Percentiles rank a stretch among this genome's conserved stretches.
Evolutionary conservation across 257 asterid genomes (phyloP).

Genomic region (Solanum paucissectum): DNA sequence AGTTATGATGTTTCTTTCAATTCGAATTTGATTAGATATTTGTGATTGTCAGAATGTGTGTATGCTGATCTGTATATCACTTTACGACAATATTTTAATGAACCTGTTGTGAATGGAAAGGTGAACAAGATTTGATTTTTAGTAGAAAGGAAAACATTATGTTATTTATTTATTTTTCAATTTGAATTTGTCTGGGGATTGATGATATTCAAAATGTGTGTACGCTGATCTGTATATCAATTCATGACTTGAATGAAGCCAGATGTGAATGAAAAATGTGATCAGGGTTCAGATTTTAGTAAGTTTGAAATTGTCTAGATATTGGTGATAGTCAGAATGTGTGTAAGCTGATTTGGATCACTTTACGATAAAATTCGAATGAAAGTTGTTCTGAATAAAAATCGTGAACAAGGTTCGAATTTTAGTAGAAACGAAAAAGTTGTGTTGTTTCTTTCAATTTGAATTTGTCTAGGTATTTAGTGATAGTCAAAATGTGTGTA

Average conservation of each 20-base stretch:
- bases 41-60: neutral
- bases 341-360: neutral
- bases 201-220: neutral
- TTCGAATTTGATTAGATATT: neutral
- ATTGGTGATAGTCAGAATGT: neutral
- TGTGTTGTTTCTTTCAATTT: neutral
- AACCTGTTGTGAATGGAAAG: neutral
- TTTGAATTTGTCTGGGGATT: neutral
- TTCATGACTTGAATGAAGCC: neutral
- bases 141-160: neutral
- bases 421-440: neutral
- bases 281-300: neutral
- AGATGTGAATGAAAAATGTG: neutral
- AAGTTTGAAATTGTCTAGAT: neutral
- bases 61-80: neutral
- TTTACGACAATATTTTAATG: neutral
- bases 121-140: neutral
- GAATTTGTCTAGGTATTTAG: neutral
- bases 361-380: neutral
- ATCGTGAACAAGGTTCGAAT: neutral
- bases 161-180: neutral
- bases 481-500: neutral
- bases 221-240: neutral
- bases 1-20: neutral
- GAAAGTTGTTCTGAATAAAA: neutral